Percentiles rank a stretch among this genome's conserved stretches.
phyloP scores from a whole-genome alignment of 129 eudicot genomes.

The Centaurea solstitialis region DNA sequence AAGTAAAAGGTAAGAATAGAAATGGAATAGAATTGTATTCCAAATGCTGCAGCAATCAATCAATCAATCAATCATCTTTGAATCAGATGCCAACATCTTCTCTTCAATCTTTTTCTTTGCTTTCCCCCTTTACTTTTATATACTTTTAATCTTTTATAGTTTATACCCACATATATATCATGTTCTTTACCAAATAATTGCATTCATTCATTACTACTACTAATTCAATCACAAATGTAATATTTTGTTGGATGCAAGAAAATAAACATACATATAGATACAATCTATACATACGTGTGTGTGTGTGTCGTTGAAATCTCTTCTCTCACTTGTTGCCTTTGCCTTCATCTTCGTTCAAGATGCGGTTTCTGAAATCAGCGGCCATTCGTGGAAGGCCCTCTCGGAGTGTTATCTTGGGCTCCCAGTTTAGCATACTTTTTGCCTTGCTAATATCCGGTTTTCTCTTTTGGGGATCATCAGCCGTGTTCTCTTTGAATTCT shows the following conservation, averaged over 20 bases:
- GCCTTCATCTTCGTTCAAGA: conserved; percentile 83
- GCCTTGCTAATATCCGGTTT: conserved; percentile 89
- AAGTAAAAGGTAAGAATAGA: conserved; percentile 31
- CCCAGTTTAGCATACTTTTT: conserved; percentile 70
- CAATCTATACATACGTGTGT: conserved; percentile 43
- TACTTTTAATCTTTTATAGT: too few species aligned
- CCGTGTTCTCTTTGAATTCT: conserved; percentile 69
- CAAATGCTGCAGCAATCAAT: conserved; percentile 18
- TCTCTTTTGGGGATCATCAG: conserved; percentile 92
- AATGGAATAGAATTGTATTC: conserved; percentile 25
- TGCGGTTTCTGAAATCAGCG: conserved; percentile 68
- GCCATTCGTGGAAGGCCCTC: conserved; percentile 86
- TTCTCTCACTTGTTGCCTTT: conserved; percentile 50
- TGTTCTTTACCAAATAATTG: conserved; percentile 2
- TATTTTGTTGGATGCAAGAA: neutral
- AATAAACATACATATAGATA: conserved; percentile 34
- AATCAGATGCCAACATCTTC: conserved; percentile 40
- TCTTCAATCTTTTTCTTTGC: conserved; percentile 21
- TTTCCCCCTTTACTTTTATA: conserved; percentile 12
- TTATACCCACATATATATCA: neutral
- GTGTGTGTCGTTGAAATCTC: neutral
- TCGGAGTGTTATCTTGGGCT: conserved; percentile 66
- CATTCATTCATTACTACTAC: neutral
- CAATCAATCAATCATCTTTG: conserved; percentile 30
- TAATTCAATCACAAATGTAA: neutral